Evolutionary conservation across 2,329 filamentous ascomycete genomes (phyloP).

Genomic region (Claviceps digitariae): DNA sequence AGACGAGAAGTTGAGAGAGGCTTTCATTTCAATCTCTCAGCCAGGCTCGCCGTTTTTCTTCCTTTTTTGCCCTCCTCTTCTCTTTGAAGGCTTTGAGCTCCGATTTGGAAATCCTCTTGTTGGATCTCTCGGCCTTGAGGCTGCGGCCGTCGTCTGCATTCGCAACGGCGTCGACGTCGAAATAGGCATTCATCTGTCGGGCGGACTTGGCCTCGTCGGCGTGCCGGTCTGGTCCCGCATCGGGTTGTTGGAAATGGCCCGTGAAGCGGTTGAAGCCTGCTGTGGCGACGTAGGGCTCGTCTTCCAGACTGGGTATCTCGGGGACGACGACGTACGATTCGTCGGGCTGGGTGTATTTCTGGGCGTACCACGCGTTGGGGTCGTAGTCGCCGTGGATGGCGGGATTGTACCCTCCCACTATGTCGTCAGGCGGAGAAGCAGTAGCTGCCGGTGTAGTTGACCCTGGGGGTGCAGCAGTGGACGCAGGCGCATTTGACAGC

Average conservation of each 20-base stretch:
- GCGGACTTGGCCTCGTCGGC: slow-evolving; percentile 77
- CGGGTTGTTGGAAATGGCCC: slow-evolving; percentile 61
- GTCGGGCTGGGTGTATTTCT: slow-evolving; percentile 31
- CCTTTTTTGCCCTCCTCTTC: slow-evolving; percentile 77
- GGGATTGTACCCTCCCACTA: slow-evolving; percentile 77
- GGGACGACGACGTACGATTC: slow-evolving; percentile 17
- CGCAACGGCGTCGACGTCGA: slow-evolving; percentile 88
- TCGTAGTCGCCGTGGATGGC: slow-evolving; percentile 95
- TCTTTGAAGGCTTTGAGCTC: slow-evolving; percentile 88
- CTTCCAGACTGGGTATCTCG: slow-evolving; percentile 20
- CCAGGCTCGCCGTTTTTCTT: slow-evolving; percentile 90
- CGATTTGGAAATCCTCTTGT: slow-evolving; percentile 70
- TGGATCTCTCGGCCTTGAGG: slow-evolving; percentile 77
- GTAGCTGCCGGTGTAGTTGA: slow-evolving; percentile 16
- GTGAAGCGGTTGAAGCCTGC: slow-evolving; percentile 88
- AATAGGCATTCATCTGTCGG: slow-evolving; percentile 86
- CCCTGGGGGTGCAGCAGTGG: slow-evolving; percentile 13
- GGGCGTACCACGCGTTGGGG: slow-evolving; percentile 86
- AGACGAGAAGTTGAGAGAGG: background rate
- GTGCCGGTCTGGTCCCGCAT: slow-evolving; percentile 59
- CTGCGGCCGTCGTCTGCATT: slow-evolving; percentile 84
- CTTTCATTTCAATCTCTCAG: slow-evolving; percentile 50
- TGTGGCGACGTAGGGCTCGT: slow-evolving; percentile 48
- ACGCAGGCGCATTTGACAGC: slow-evolving; percentile 19
- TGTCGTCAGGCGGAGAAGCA: slow-evolving; percentile 19